Evolutionary conservation across 768 basidiomycete genomes (phyloP).

Genomic region (Nidularia sp.): DNA sequence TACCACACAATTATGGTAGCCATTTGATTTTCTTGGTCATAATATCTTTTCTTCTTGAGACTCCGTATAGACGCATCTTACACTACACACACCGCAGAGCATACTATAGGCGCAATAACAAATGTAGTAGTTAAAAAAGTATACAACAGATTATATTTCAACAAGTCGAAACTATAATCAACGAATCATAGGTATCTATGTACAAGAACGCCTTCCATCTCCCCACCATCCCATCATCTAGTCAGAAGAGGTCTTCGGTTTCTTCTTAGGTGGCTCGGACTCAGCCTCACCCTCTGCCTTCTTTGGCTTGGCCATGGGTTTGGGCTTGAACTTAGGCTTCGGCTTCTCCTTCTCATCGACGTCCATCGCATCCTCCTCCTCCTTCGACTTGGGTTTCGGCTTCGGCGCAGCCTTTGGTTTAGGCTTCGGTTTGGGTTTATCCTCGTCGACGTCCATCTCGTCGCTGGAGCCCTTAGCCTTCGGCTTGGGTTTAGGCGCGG

Average conservation of each 20-base stretch:
- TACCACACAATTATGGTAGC: background rate
- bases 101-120: constrained; percentile 9
- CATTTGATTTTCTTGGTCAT: background rate
- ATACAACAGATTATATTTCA: constrained; percentile 3
- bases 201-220: no score
- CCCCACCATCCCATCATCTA: constrained; percentile 12
- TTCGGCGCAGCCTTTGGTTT: constrained; percentile 30
- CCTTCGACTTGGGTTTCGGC: constrained; percentile 18
- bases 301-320: constrained; percentile 23
- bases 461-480: constrained; percentile 32
- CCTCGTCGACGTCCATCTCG: constrained; percentile 41
- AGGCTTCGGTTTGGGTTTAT: constrained; percentile 40
- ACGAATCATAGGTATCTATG: no score
- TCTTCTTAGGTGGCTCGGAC: constrained; percentile 68
- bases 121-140: constrained; percentile 7
- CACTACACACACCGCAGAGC: background rate
- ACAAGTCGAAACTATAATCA: constrained; percentile 2
- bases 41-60: background rate
- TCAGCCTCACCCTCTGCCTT: constrained; percentile 27
- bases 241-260: constrained; percentile 50
- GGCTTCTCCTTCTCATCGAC: constrained; percentile 36
- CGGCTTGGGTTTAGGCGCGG: constrained; percentile 36
- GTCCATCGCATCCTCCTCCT: constrained; percentile 45
- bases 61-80: background rate
- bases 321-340: constrained; percentile 39